Evolutionary conservation across 2,329 filamentous ascomycete species (phyloP).

Genomic region (Fusarium nematophilum): DNA sequence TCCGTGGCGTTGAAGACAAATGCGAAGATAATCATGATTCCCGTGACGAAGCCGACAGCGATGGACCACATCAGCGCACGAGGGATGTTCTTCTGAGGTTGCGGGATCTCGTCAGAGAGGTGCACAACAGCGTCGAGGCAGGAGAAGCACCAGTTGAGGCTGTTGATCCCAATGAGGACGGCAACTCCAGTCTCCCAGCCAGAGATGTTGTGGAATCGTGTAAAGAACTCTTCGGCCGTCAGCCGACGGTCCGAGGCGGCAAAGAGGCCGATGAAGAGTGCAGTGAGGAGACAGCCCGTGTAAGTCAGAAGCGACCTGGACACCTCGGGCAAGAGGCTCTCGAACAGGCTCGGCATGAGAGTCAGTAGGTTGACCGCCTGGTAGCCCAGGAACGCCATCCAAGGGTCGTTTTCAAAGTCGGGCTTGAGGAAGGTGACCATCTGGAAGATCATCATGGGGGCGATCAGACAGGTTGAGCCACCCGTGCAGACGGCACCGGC

Average conservation of each 20-base stretch:
- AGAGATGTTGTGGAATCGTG: neutral
- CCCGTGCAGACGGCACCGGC: too few relatives aligned
- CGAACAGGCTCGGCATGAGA: too few relatives aligned
- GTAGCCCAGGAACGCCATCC: too few relatives aligned
- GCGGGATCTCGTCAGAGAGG: conserved; percentile 16
- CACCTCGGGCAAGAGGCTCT: too few relatives aligned
- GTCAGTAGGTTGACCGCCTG: too few relatives aligned
- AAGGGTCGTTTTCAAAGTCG: too few relatives aligned
- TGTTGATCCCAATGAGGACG: conserved; percentile 6
- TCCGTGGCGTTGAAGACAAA: neutral
- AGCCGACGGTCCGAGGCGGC: neutral
- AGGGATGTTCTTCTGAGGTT: neutral
- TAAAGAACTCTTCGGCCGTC: neutral
- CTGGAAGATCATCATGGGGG: too few relatives aligned
- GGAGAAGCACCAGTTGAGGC: conserved; percentile 18
- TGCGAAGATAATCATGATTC: neutral
- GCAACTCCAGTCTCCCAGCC: conserved; percentile 12
- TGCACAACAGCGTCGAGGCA: conserved; percentile 13
- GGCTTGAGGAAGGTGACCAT: too few relatives aligned
- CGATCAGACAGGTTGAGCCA: too few relatives aligned
- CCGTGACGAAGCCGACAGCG: neutral
- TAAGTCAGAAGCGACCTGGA: too few relatives aligned
- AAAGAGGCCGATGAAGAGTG: neutral
- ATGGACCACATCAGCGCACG: conserved; percentile 1
- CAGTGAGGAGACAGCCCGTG: too few relatives aligned